These are phyloP conservation scores for Cercospora janseana DNA, from an alignment of 2,329 filamentous ascomycete genomes.

Conservation along the genomic window DNA sequence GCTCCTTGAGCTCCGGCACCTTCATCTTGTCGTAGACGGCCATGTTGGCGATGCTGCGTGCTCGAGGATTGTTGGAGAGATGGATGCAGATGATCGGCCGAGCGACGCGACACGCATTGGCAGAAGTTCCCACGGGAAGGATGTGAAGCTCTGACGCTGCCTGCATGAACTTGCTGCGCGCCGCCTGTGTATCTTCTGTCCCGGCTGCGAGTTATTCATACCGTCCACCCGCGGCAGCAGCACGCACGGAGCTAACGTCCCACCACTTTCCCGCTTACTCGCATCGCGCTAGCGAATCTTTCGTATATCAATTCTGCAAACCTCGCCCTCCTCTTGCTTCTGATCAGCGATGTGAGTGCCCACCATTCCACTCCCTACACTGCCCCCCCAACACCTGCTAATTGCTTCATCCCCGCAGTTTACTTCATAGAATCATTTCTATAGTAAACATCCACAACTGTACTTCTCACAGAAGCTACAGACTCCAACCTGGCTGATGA, in stretches of 20 bases:
- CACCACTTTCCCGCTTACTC: neutral
- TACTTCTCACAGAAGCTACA: conserved; percentile 84
- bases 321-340: conserved; percentile 4
- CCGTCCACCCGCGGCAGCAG: neutral
- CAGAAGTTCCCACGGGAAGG: conserved; percentile 1
- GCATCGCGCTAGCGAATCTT: neutral
- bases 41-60: conserved; percentile 27
- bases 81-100: conserved; percentile 1
- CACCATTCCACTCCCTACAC: conserved; percentile 15
- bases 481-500: conserved; percentile 40
- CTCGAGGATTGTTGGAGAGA: neutral
- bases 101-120: neutral
- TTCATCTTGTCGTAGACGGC: conserved; percentile 49
- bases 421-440: conserved; percentile 81
- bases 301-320: neutral
- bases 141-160: conserved; percentile 2
- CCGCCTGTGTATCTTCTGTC: no score
- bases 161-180: conserved; percentile 4
- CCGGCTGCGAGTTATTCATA: no score
- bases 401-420: conserved; percentile 8
- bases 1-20: conserved; percentile 47
- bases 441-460: conserved; percentile 93
- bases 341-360: conserved; percentile 13
- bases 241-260: neutral
- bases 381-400: conserved; percentile 7